Percentiles rank a stretch among this genome's conserved stretches.
phyloP scores from a whole-genome alignment of 305 asterid species.

The Fraxinus latifolia region DNA sequence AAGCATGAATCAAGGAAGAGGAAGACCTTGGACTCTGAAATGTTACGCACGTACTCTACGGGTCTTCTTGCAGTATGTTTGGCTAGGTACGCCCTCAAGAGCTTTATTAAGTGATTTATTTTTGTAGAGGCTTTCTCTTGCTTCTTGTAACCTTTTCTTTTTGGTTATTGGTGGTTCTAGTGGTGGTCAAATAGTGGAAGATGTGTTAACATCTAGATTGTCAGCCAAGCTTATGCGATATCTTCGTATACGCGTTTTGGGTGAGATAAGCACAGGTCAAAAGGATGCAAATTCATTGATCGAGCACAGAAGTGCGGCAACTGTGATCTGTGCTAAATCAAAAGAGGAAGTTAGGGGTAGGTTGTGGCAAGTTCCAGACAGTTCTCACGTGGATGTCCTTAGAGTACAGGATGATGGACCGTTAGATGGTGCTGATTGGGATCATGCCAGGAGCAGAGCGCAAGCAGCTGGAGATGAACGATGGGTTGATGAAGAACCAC shows the following conservation, averaged over 20 bases:
- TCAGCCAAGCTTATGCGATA: conserved; percentile 85
- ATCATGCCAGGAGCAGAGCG: conserved; percentile 46
- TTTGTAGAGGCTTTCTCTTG: conserved; percentile 10
- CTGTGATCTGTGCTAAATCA: conserved; percentile 24
- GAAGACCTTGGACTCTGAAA: conserved; percentile 67
- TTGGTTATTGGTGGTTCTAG: conserved; percentile 37
- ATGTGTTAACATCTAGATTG: conserved; percentile 84
- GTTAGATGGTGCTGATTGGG: conserved; percentile 48
- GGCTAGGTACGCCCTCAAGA: conserved; percentile 49
- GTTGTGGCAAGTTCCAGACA: conserved; percentile 51
- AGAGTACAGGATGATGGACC: conserved; percentile 41
- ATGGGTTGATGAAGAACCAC: conserved; percentile 63
- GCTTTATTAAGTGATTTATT: not conserved
- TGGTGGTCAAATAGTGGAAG: conserved; percentile 90
- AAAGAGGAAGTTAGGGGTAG: conserved; percentile 77
- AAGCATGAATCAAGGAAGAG: conserved; percentile 63
- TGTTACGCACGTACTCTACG: conserved; percentile 73
- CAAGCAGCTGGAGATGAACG: conserved; percentile 49
- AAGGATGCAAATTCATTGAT: conserved; percentile 50
- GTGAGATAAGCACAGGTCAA: conserved; percentile 61
- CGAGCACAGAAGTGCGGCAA: conserved; percentile 51
- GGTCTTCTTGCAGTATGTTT: conserved; percentile 93
- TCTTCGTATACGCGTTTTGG: conserved; percentile 75
- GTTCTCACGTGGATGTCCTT: conserved; percentile 51
- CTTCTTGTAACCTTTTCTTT: not conserved